These are phyloP conservation scores for Colletotrichum horii DNA, from an alignment of 2,329 filamentous ascomycete genomes.

Conservation along the genomic window DNA sequence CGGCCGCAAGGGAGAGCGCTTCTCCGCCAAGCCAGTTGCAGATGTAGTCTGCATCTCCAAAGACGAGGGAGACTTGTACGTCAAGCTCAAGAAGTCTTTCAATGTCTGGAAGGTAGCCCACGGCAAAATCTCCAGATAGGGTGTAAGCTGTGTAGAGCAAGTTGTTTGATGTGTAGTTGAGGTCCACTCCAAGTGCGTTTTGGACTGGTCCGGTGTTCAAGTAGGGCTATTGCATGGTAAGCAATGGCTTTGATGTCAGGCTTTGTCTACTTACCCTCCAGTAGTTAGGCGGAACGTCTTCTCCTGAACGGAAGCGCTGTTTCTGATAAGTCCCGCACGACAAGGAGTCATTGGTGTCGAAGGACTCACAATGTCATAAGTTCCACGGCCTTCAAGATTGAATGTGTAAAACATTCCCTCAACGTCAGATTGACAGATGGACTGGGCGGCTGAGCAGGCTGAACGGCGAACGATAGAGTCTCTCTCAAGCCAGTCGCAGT, in stretches of 20 bases:
- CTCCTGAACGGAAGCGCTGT: background rate
- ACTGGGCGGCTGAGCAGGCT: background rate
- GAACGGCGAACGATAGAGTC: background rate
- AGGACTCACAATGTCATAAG: background rate
- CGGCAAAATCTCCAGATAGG: background rate
- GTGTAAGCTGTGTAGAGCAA: background rate
- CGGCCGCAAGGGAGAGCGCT: conserved; percentile 55
- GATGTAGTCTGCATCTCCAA: conserved; percentile 61
- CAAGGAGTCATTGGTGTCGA: fast-evolving
- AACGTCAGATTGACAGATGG: conserved; percentile 40
- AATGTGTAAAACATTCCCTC: conserved; percentile 50
- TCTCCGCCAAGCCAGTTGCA: conserved; percentile 59
- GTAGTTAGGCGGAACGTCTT: background rate
- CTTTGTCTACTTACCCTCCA: background rate
- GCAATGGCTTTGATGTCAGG: background rate
- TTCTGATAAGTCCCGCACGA: fast-evolving
- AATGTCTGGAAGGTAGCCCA: conserved; percentile 2
- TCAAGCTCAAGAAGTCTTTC: conserved; percentile 53
- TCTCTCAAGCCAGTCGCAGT: background rate
- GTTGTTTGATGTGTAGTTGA: conserved; percentile 52
- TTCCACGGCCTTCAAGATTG: background rate
- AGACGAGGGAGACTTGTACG: conserved; percentile 59
- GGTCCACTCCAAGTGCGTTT: conserved; percentile 64
- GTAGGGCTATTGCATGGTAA: background rate
- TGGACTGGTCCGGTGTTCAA: conserved; percentile 44